Base-by-base conservation (phyloP, 441 rosid species). In the Mallotus japonicus region DNA sequence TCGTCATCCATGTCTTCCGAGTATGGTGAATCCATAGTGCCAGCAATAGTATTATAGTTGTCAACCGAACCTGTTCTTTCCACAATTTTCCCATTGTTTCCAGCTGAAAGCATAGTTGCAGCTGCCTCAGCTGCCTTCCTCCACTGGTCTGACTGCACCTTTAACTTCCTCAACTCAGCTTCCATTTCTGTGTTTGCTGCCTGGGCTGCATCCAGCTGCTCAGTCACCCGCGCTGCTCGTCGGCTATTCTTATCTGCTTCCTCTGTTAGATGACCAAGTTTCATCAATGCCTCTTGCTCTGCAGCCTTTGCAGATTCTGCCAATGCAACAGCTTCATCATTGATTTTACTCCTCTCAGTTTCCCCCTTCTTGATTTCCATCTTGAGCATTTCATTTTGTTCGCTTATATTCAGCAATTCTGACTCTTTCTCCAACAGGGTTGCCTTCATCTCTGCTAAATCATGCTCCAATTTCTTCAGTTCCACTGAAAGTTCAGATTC, bases 51-150 rank as follows among this genome's bases (percentile, higher is more conserved):
- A 44, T 78, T 84, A 69, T 82, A 80, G 78, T 68, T 74, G 67
- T 91, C 95, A 19, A 91, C 76, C 8, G 97, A 85, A 40, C 88
- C 84, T 0, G 89, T 72, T 74, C 90, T 84, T 70, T 92, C 94
- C 24, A 74, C 84, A 10, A 82, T 73, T 83, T 87, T 92, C 67
- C 97, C 96, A 44, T 87, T 77, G 84, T 86, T 90, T 60, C 93
- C 93, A 5, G 85, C 74, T n/a, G 96, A 80, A 66, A 96, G 82
- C 87, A 96, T 89, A 24, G 97, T 76, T 14, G 98, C 89, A 0
- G 99, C 98, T 4, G 97, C 97, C 84, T 93, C 98, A 0, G 97
- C 99, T 6, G 99, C 98, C 81, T 96, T 96, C 83, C 99, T 88
- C 99, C 99, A 92, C 72, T 92, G 99, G 76, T 96, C 93, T 49